Percentiles rank a stretch among this genome's conserved stretches.
Conservation (phyloP, 805 yeast species). For the Candida oleophila region DNA sequence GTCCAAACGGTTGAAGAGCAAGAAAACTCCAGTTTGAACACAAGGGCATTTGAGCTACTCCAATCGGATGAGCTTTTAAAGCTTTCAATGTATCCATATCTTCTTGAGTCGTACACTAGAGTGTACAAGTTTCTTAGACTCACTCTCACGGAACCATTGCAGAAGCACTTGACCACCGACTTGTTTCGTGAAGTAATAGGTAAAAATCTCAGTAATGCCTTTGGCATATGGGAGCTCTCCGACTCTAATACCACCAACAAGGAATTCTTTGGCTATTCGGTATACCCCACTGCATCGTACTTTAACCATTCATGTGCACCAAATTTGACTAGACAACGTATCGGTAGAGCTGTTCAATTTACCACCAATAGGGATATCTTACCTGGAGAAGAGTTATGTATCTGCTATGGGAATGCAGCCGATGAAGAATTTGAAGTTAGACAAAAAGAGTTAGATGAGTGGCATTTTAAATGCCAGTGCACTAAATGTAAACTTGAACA, state of each 20-base stretch:
- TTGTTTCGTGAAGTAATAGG: constrained; percentile 51
- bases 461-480: constrained; percentile 64
- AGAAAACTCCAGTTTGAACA: neutral
- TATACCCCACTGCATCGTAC: constrained; percentile 62
- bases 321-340: constrained; percentile 48
- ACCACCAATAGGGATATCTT: constrained; percentile 38
- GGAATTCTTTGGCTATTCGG: constrained; percentile 59
- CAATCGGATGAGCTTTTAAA: constrained; percentile 55
- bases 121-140: constrained; percentile 49
- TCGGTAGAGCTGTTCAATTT: constrained; percentile 40
- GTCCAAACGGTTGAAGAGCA: constrained; percentile 1
- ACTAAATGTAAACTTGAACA: constrained; percentile 33
- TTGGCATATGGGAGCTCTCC: constrained; percentile 61
- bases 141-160: constrained; percentile 34
- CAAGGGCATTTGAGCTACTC: constrained; percentile 32
- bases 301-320: constrained; percentile 69
- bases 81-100: constrained; percentile 43
- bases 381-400: constrained; percentile 52
- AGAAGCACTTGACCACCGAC: constrained; percentile 34
- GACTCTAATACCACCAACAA: constrained; percentile 38
- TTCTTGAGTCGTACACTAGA: constrained; percentile 45
- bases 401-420: constrained; percentile 56
- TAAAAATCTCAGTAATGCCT: constrained; percentile 63
- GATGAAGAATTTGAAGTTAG: constrained; percentile 42
- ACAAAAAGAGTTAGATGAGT: constrained; percentile 42